Evolutionary conservation across 1,284 basidiomycete genomes (phyloP).

Genomic region (Cronartium ribicola): DNA sequence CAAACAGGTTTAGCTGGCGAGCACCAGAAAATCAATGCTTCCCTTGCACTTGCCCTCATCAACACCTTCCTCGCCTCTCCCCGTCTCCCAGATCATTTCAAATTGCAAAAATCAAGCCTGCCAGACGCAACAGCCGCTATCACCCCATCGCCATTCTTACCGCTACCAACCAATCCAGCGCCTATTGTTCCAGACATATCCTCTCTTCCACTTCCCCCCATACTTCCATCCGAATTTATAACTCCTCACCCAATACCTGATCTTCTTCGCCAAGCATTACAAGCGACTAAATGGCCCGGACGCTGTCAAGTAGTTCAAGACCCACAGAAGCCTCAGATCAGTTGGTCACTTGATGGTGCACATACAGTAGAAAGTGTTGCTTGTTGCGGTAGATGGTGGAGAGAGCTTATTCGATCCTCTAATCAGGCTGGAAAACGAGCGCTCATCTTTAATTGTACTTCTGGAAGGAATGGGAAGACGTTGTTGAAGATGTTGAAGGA

Average conservation of each 20-base stretch:
- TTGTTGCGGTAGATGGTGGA: conserved; percentile 79
- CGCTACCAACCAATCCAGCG: background rate
- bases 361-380: conserved; percentile 57
- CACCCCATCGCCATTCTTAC: conserved; percentile 23
- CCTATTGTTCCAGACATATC: too few species aligned
- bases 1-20: conserved; percentile 59
- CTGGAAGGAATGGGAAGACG: conserved; percentile 70
- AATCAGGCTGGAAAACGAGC: background rate
- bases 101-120: background rate
- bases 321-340: too few species aligned
- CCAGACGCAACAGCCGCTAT: conserved; percentile 11
- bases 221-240: too few species aligned
- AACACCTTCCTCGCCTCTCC: conserved; percentile 63
- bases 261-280: too few species aligned
- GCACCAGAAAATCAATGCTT: conserved; percentile 87
- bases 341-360: too few species aligned
- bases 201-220: too few species aligned
- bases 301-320: too few species aligned
- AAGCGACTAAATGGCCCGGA: too few species aligned
- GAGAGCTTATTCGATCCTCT: conserved; percentile 2
- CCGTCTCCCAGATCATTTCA: conserved; percentile 20
- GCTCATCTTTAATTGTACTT: conserved; percentile 94
- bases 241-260: too few species aligned
- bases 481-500: conserved; percentile 65
- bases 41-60: conserved; percentile 73